These are phyloP conservation scores for Candida cerambycidarum DNA, from an alignment of 805 yeast species.

Conservation along the genomic window DNA sequence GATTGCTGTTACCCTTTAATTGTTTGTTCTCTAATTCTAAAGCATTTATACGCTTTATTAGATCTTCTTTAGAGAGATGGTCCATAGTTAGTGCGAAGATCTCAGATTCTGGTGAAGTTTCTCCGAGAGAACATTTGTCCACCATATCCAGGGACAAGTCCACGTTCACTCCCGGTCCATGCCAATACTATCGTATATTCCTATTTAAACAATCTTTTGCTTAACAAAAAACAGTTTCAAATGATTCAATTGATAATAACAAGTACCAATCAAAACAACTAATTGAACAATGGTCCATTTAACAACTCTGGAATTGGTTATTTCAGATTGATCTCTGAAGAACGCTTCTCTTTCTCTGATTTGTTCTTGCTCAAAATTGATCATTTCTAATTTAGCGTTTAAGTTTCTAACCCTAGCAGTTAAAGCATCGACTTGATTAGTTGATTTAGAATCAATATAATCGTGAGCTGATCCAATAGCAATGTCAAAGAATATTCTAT, in stretches of 20 bases:
- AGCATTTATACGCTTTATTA: conserved; percentile 21
- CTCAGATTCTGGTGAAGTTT: neutral
- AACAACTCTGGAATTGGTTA: conserved; percentile 69
- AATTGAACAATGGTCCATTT: conserved; percentile 75
- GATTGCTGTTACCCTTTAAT: conserved; percentile 8
- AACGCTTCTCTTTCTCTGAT: conserved; percentile 75
- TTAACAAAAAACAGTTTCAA: conserved; percentile 81
- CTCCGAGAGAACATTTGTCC: too few species aligned
- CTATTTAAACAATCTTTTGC: conserved; percentile 69
- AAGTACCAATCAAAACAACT: conserved; percentile 62
- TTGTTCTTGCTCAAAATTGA: conserved; percentile 44
- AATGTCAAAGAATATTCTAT: conserved; percentile 74
- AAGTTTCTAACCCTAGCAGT: conserved; percentile 37
- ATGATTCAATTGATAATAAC: conserved; percentile 75
- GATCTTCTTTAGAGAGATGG: conserved; percentile 18
- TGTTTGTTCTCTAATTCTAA: conserved; percentile 20
- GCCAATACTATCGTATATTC: too few species aligned
- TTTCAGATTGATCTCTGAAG: conserved; percentile 77
- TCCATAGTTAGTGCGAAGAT: conserved; percentile 1
- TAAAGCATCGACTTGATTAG: conserved; percentile 48
- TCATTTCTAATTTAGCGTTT: conserved; percentile 40
- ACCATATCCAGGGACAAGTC: too few species aligned
- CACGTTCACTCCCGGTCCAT: too few species aligned
- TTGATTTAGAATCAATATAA: conserved; percentile 60
- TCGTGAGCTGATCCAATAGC: conserved; percentile 64